Evolutionary conservation across 2,329 filamentous ascomycete species (phyloP).

Genomic region (Penicillium sp.): DNA sequence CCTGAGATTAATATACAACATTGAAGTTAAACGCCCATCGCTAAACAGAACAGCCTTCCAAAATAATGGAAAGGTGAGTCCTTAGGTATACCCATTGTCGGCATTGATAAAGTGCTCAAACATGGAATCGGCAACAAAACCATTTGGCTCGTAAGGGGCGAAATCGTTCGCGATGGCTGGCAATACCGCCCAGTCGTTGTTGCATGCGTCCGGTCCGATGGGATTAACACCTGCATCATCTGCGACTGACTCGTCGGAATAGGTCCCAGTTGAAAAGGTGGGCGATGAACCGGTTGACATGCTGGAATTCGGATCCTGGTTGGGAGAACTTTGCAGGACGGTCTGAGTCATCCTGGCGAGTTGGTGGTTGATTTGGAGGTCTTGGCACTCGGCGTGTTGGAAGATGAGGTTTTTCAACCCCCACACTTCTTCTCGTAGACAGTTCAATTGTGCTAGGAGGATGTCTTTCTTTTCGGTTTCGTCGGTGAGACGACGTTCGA

Average conservation of each 20-base stretch:
- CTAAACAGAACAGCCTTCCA: neutral
- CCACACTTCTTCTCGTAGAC: slow-evolving; percentile 23
- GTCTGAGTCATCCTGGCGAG: slow-evolving; percentile 20
- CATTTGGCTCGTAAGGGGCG: neutral
- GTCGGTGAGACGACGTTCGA: slow-evolving; percentile 14
- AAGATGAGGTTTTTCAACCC: slow-evolving; percentile 24
- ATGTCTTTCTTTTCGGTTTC: slow-evolving; percentile 22
- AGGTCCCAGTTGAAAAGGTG: slow-evolving; percentile 12
- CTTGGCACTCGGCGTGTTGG: slow-evolving; percentile 21
- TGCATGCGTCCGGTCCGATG: neutral
- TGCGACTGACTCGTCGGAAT: slow-evolving; percentile 16
- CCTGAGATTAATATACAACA: slow-evolving; percentile 2
- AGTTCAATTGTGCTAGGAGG: slow-evolving; percentile 17
- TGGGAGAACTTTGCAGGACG: neutral
- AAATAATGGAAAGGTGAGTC: neutral
- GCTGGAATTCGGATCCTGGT: neutral
- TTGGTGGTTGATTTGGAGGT: slow-evolving; percentile 21
- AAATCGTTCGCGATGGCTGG: slow-evolving; percentile 1
- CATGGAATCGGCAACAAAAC: neutral
- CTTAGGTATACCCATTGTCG: slow-evolving; percentile 3
- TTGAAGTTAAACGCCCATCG: neutral
- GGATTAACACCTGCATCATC: neutral
- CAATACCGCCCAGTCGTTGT: neutral
- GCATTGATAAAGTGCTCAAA: slow-evolving; percentile 11
- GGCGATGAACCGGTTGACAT: slow-evolving; percentile 7